These are phyloP conservation scores for Bassia scoparia DNA, from an alignment of 148 eudicot species.

Conservation along the genomic window DNA sequence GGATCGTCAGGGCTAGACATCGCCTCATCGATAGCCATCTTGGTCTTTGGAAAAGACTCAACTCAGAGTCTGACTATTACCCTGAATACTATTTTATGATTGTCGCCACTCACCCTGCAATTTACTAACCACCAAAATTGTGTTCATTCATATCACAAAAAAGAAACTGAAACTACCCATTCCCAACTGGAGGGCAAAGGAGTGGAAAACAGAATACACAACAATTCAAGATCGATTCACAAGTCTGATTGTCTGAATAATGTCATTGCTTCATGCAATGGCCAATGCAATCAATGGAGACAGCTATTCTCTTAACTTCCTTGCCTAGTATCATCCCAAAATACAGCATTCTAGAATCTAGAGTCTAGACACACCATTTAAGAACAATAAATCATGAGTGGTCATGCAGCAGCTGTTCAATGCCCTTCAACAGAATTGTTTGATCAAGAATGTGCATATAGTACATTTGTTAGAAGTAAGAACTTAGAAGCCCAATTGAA, in stretches of 20 bases:
- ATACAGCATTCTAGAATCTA: neutral
- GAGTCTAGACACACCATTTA: neutral
- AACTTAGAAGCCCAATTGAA: neutral
- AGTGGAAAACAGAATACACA: neutral
- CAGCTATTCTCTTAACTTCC: neutral
- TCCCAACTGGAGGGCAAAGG: neutral
- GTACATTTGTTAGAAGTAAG: too few species aligned
- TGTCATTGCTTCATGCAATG: neutral
- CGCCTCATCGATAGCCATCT: neutral
- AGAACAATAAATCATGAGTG: neutral
- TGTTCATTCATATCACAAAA: neutral
- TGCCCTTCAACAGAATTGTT: neutral
- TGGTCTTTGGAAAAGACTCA: neutral
- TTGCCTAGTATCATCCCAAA: neutral
- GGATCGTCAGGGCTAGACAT: neutral
- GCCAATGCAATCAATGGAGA: neutral
- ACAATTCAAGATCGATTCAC: neutral
- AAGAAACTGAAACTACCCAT: neutral
- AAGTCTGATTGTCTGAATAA: neutral
- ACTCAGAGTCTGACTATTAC: neutral
- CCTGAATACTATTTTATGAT: neutral
- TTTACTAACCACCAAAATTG: too few species aligned
- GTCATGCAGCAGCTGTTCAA: neutral
- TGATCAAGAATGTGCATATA: neutral
- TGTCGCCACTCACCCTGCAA: neutral